Evolutionary conservation across 306 rosid genomes (phyloP).

Genomic region (Glycine tomentella): DNA sequence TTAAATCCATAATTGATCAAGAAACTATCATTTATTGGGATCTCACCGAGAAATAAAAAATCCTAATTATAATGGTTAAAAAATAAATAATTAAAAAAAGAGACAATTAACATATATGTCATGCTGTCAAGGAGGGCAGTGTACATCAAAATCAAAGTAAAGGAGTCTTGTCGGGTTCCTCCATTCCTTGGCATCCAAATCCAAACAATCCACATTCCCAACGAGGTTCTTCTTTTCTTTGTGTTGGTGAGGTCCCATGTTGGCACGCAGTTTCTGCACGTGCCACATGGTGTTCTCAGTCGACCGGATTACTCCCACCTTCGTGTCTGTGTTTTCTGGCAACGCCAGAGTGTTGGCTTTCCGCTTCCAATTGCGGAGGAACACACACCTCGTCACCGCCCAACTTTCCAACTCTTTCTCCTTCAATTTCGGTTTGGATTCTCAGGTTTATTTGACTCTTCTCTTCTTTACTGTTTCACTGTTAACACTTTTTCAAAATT

Average conservation of each 20-base stretch:
- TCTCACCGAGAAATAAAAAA: no score
- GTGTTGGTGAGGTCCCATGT: constrained; percentile 41
- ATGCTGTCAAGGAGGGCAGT: background rate
- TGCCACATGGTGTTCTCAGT: constrained; percentile 67
- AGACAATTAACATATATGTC: background rate
- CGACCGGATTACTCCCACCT: constrained; percentile 56
- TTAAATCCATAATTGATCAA: no score
- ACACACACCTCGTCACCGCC: constrained; percentile 57
- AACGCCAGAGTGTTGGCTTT: constrained; percentile 48
- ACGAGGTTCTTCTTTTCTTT: background rate
- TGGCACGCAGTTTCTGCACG: constrained; percentile 60
- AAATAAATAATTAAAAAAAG: background rate
- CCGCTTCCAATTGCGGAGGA: constrained; percentile 45
- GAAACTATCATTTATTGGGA: no score
- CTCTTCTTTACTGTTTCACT: background rate
- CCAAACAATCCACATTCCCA: constrained; percentile 33
- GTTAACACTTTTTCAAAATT: background rate
- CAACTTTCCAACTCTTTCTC: constrained; percentile 66
- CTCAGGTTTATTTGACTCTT: constrained; percentile 61
- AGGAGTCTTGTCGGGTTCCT: background rate
- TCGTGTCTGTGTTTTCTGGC: constrained; percentile 38
- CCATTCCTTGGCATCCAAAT: background rate
- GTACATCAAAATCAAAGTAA: constrained; percentile 30
- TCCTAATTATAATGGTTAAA: no score
- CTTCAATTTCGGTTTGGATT: constrained; percentile 63